These are phyloP conservation scores for Monosporozyma aquatica DNA, from an alignment of 805 yeast genomes.

Conservation along the genomic window DNA sequence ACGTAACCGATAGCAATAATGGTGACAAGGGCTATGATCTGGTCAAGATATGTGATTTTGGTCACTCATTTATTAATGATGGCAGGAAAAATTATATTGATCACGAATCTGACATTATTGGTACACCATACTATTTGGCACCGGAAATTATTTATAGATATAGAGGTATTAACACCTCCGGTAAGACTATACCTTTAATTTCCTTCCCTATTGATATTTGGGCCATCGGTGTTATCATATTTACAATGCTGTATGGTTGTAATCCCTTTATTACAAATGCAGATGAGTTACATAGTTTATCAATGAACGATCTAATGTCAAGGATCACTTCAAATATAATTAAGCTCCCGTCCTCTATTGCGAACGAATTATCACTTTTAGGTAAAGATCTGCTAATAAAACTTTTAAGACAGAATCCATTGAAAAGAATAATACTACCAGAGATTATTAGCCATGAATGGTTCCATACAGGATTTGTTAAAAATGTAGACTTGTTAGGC, in stretches of 20 bases:
- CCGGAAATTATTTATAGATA: slow-evolving; percentile 57
- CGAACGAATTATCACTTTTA: neutral
- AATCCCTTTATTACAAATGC: slow-evolving; percentile 43
- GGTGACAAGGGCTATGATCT: slow-evolving; percentile 46
- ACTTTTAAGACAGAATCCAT: slow-evolving; percentile 65
- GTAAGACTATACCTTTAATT: slow-evolving; percentile 69
- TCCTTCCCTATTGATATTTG: slow-evolving; percentile 89
- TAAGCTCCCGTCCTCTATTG: slow-evolving; percentile 39
- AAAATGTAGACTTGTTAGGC: neutral
- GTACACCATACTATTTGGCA: slow-evolving; percentile 95
- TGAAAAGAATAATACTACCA: slow-evolving; percentile 66
- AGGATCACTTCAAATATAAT: slow-evolving; percentile 48
- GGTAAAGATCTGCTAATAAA: slow-evolving; percentile 49
- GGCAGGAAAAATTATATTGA: slow-evolving; percentile 64
- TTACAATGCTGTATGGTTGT: slow-evolving; percentile 68
- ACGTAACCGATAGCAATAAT: slow-evolving; percentile 23
- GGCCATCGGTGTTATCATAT: slow-evolving; percentile 94
- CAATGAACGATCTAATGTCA: slow-evolving; percentile 78
- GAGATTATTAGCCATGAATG: slow-evolving; percentile 72
- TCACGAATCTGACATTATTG: slow-evolving; percentile 35
- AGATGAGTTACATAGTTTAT: slow-evolving; percentile 49
- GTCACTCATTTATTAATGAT: slow-evolving; percentile 59
- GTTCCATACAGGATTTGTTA: slow-evolving; percentile 64
- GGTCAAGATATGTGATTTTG: slow-evolving; percentile 60
- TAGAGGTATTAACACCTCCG: slow-evolving; percentile 36